Base-by-base conservation (phyloP, 164 flowering plant genomes). In the Nymphaea thermarum region DNA sequence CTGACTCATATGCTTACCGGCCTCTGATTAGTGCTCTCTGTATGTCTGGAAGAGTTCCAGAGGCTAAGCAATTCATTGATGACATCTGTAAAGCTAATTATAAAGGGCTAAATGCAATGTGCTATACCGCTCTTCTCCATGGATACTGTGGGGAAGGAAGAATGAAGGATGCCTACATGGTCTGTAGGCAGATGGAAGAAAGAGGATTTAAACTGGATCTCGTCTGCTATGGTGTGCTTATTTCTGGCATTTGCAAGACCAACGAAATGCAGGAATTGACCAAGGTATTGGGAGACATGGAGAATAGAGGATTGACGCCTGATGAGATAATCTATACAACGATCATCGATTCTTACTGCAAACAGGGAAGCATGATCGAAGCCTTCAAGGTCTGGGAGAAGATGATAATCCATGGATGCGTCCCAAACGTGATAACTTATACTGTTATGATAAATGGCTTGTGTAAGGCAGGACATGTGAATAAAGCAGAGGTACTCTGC, bases 111-210 rank as follows among this genome's bases (percentile, higher is more conserved):
- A 91, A 91, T 68, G 91, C 81, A 77, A 82, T 93, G 76, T 93
- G 98, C 70, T 84, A 81, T 66, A 74, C 81, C 73, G 81, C 89
- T 44, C 88, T 93, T 60, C 70, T 93, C 7, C 82, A 80, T 73
- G 98, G 97, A 15, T 88, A 77, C 68, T 87, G 93, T 79, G 82
- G 81, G 70, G 91, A 84, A 73, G 98, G 97, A 70, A 84, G 77
- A 73, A n/a, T 91, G 45, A 65, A 71, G 18, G 97, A 89, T 51
- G 97, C 96, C 42, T 68, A 84, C 65, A 64, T 43, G 68, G 76
- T 78, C 76, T 82, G 82, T 69, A 71, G 57, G 18, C 87, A 87
- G 78, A 89, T 91, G 94, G 76, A 72, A 43, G 82, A 75, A 71
- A 81, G 83, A 71, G 93, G 89, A 68, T 63, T 93, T 14, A 65